Evolutionary conservation across 306 rosid genomes (phyloP).

Genomic region (Lathyrus oleraceus): DNA sequence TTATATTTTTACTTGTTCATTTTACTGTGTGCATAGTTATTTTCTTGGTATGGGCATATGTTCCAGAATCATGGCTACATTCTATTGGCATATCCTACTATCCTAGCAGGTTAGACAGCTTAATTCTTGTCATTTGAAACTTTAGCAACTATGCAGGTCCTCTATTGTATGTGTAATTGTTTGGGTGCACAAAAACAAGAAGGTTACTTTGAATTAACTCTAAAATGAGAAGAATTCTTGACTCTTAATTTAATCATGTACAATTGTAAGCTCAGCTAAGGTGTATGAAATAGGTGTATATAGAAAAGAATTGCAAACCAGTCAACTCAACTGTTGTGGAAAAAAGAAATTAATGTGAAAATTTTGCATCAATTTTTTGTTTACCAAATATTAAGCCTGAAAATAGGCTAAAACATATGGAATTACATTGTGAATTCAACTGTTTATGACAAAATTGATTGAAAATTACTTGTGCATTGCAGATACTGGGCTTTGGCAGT

Average conservation of each 20-base stretch:
- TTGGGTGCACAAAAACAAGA: neutral
- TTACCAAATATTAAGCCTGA: no score
- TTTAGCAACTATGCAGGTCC: conserved; percentile 9
- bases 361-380: no score
- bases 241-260: neutral
- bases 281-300: conserved; percentile 18
- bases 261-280: conserved; percentile 11
- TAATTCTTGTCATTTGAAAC: conserved; percentile 15
- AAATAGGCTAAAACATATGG: no score
- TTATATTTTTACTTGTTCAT: neutral
- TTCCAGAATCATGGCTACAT: conserved; percentile 88
- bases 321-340: no score
- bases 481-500: conserved; percentile 94
- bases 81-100: conserved; percentile 77
- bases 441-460: neutral
- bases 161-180: neutral
- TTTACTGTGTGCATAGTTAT: conserved; percentile 53
- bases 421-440: no score
- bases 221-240: neutral
- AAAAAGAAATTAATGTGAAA: no score
- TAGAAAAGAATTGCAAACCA: no score
- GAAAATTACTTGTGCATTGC: conserved; percentile 33
- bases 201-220: neutral
- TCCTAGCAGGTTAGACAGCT: conserved; percentile 74
- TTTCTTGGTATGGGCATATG: conserved; percentile 91